These are phyloP conservation scores for Balansia obtecta DNA, from an alignment of 2,329 filamentous ascomycete genomes.

Conservation along the genomic window DNA sequence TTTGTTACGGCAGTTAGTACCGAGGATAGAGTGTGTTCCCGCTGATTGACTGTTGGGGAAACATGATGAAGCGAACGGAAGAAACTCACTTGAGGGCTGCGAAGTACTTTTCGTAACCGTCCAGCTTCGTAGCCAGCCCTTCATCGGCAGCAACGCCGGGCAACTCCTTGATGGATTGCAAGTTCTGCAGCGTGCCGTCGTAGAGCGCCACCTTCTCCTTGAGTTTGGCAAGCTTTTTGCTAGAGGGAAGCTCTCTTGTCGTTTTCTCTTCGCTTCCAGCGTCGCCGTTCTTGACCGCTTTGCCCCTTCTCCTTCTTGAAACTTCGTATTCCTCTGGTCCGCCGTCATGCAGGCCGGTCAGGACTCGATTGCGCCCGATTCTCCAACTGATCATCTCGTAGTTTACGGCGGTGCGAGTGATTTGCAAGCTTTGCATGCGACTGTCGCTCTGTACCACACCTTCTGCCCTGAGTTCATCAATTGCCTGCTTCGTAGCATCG, in stretches of 20 bases:
- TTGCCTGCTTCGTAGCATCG: slow-evolving; percentile 84
- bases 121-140: slow-evolving; percentile 63
- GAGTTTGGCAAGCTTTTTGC: slow-evolving; percentile 65
- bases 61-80: neutral
- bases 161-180: slow-evolving; percentile 81
- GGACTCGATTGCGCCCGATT: slow-evolving; percentile 79
- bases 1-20: neutral
- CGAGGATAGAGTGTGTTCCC: too few species aligned
- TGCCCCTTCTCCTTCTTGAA: slow-evolving; percentile 37
- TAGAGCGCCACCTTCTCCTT: slow-evolving; percentile 84
- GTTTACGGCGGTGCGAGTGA: slow-evolving; percentile 86
- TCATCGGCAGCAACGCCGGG: slow-evolving; percentile 81
- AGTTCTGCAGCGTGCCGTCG: slow-evolving; percentile 78
- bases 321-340: slow-evolving; percentile 40
- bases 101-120: slow-evolving; percentile 72
- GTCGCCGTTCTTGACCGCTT: slow-evolving; percentile 12
- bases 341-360: slow-evolving; percentile 76
- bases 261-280: slow-evolving; percentile 27
- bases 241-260: slow-evolving; percentile 52
- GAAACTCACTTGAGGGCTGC: slow-evolving; percentile 64
- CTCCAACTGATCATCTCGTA: slow-evolving; percentile 92
- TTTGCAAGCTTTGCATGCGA: slow-evolving; percentile 83
- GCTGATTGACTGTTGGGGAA: too few species aligned
- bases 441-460: slow-evolving; percentile 72
- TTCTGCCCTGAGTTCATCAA: slow-evolving; percentile 78